These are phyloP conservation scores for Phytopythium boreale DNA, from an alignment of 352 stramenopile species.

Conservation along the genomic window DNA sequence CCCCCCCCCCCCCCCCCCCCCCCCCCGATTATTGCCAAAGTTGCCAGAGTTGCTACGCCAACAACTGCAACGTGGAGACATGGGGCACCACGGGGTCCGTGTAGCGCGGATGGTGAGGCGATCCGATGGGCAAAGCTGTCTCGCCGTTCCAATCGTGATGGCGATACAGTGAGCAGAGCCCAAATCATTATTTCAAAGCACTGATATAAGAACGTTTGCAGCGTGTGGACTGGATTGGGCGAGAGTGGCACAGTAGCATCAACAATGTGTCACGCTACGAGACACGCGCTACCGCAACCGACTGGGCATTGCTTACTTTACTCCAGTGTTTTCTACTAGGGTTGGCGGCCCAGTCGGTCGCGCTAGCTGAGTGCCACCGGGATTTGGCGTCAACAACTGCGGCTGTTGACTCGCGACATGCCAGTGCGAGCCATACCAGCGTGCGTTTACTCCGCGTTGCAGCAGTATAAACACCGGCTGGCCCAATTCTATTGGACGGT, in stretches of 20 bases:
- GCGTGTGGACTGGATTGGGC: too few relatives aligned
- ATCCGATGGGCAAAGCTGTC: not conserved
- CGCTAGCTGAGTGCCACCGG: not conserved
- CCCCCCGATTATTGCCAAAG: too few relatives aligned
- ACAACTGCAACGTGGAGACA: not conserved
- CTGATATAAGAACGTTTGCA: too few relatives aligned
- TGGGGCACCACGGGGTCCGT: not conserved
- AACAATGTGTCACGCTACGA: not conserved
- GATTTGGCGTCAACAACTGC: slow-evolving; percentile 1
- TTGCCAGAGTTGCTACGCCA: too few relatives aligned
- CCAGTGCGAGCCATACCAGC: not conserved
- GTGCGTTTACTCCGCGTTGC: slow-evolving; percentile 5
- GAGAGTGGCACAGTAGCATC: not conserved
- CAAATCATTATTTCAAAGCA: too few relatives aligned
- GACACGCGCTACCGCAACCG: not conserved
- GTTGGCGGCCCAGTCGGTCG: not conserved
- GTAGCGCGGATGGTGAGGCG: not conserved
- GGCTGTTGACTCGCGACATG: slow-evolving; percentile 1
- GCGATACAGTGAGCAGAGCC: too few relatives aligned
- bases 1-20: too few relatives aligned
- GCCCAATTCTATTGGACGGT: not conserved
- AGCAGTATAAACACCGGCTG: not conserved
- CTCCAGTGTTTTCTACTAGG: not conserved
- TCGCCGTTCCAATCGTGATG: not conserved
- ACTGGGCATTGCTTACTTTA: not conserved